Evolutionary conservation across 768 basidiomycete genomes (phyloP).

Genomic region (Chalciporus chontae): DNA sequence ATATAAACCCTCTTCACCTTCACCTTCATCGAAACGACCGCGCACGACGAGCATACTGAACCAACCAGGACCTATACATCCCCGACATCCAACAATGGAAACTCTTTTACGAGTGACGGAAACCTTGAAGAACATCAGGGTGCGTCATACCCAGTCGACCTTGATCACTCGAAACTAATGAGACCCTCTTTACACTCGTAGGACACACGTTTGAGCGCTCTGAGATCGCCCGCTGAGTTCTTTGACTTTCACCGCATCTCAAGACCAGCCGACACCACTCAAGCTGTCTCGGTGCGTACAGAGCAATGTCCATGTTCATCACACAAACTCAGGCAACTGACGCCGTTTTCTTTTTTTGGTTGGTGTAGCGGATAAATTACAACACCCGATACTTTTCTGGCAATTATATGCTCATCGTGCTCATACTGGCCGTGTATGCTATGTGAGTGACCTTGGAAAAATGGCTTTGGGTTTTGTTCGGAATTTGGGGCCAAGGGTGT

Average conservation of each 20-base stretch:
- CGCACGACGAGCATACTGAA: neutral
- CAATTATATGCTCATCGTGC: slow-evolving; percentile 83
- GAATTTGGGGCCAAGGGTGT: neutral
- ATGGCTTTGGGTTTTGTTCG: too few relatives aligned
- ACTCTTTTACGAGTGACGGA: slow-evolving; percentile 61
- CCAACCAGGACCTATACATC: neutral
- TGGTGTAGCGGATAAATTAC: slow-evolving; percentile 82
- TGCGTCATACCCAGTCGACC: slow-evolving; percentile 32
- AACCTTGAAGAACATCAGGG: slow-evolving; percentile 65
- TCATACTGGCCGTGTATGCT: slow-evolving; percentile 79
- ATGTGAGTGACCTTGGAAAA: slow-evolving; percentile 46
- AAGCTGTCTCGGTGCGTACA: slow-evolving; percentile 64
- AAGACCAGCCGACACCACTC: slow-evolving; percentile 77
- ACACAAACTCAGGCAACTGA: neutral
- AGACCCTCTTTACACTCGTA: slow-evolving; percentile 28
- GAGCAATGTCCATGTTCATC: neutral
- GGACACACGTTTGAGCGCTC: slow-evolving; percentile 77
- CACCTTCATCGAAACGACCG: neutral
- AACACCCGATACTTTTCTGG: slow-evolving; percentile 91
- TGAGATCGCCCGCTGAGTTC: slow-evolving; percentile 73
- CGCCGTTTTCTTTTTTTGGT: neutral
- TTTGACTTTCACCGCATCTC: slow-evolving; percentile 83
- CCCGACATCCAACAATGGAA: slow-evolving; percentile 49
- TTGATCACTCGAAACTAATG: neutral
- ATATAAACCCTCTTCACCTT: neutral